Base-by-base conservation (phyloP, 2,329 filamentous ascomycete genomes). In the Botrytis porri region DNA sequence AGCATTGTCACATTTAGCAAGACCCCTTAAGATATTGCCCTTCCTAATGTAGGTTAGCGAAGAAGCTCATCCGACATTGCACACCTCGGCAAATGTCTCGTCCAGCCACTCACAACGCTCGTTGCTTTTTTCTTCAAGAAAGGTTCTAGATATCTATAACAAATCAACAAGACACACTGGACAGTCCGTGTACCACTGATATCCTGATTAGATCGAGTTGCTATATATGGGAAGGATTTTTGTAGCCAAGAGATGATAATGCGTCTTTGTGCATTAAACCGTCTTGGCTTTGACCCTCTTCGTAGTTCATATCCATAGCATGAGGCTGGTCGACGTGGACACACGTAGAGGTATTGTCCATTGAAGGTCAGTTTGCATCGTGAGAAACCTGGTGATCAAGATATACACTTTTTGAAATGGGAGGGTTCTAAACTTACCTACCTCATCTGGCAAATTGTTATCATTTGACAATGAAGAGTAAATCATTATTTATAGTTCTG, bases 401-500 rank as follows among this genome's bases (percentile, higher is more conserved):
- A 48, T 37, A 57, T 32, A 57, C 5, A 22, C 10, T 41, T 25
- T 14, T 29, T 20, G 32, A 41, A 57, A 57, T 18, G 29, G 35
- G 54, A 18, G 35, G 35, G 9, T 16, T 29, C 29, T 29, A 5
- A 41, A 41, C n/a, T 20, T 54, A 67, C 65, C 65, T 67, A 48
- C 65, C 48, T 41, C 65, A 41, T 67, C 35, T 57, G 48, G 65
- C 10, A 57, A 22, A 57, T 41, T 41, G 35, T 67, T 67, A 29
- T 67, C 65, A 18, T 22, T 57, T 39, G n/a, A n/a, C 48, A 32
- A 14, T 41, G 65, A 9, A 20, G n/a, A 29, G 35, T 41, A 41
- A 67, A 41, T 12, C 48, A 67, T 25, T 67, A 67, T 18, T 57
- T 67, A 67, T 57, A 67, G 48, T 57, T n/a, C 37, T 67, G 10